These are phyloP conservation scores for Dactylellina leptospora DNA, from an alignment of 2,329 filamentous ascomycete species.

Conservation along the genomic window DNA sequence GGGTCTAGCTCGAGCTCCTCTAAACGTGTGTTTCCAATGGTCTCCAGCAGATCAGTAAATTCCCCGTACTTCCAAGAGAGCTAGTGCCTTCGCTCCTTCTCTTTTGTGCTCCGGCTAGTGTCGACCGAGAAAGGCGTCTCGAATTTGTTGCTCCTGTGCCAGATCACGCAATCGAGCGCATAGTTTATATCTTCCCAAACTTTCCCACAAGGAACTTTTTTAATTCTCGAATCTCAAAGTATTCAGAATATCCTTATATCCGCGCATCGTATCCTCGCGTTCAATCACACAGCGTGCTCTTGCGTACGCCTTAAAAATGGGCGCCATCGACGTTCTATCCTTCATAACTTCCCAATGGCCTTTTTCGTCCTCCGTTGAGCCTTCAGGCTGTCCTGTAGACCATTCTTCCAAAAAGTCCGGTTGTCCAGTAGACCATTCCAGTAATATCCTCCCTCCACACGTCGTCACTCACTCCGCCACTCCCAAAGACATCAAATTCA, in stretches of 20 bases:
- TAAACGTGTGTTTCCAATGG: no score
- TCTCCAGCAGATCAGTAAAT: no score
- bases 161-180: constrained; percentile 38
- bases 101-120: background rate
- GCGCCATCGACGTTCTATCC: constrained; percentile 36
- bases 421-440: constrained; percentile 9
- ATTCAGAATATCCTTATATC: background rate
- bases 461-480: constrained; percentile 23
- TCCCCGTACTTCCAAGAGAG: no score
- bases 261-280: background rate
- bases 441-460: constrained; percentile 19
- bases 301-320: constrained; percentile 14
- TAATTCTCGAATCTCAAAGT: background rate
- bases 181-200: constrained; percentile 18
- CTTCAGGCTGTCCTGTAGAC: constrained; percentile 15
- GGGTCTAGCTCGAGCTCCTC: constrained; percentile 3
- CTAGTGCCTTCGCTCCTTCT: background rate
- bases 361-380: constrained; percentile 6
- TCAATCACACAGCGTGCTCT: background rate
- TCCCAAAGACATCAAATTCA: constrained; percentile 18
- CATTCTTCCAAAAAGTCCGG: constrained; percentile 8
- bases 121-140: background rate
- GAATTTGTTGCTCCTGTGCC: constrained; percentile 12
- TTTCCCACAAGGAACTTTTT: constrained; percentile 4
- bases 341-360: constrained; percentile 36